A percentile compares a stretch with the other conserved stretches of the same genome.
These are phyloP conservation scores for Backusella tarrabulga DNA, from an alignment of 192 early-diverging fungal species.

Conservation along the genomic window DNA sequence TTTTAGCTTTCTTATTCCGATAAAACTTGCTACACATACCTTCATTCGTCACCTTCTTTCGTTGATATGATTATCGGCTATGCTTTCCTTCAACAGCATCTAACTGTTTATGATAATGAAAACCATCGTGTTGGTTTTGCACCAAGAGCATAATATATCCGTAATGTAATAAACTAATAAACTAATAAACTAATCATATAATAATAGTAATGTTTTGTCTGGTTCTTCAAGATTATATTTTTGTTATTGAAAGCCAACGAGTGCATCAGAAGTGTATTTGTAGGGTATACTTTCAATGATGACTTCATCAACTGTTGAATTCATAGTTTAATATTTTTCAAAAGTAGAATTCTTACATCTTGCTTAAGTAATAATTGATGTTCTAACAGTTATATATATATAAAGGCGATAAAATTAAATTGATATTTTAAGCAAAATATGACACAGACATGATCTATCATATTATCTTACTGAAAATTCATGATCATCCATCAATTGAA, in stretches of 20 bases:
- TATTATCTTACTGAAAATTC: background rate
- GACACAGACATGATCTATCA: background rate
- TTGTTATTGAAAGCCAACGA: background rate
- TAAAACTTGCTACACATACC: slow-evolving; percentile 27
- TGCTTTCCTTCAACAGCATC: slow-evolving; percentile 29
- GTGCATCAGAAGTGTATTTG: background rate
- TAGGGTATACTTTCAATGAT: background rate
- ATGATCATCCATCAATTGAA: background rate
- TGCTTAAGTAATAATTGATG: too few species aligned
- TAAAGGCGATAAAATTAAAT: background rate
- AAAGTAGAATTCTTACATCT: too few species aligned
- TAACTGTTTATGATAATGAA: slow-evolving; percentile 31
- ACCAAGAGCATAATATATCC: slow-evolving; percentile 8
- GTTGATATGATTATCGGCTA: slow-evolving; percentile 30
- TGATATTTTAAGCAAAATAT: background rate
- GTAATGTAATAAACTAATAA: background rate
- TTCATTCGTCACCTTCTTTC: slow-evolving; percentile 19
- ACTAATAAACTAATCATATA: background rate
- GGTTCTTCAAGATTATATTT: background rate
- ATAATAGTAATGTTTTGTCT: too few species aligned
- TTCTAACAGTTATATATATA: background rate
- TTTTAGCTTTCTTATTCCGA: slow-evolving; percentile 12
- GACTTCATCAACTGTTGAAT: too few species aligned
- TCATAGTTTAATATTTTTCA: too few species aligned
- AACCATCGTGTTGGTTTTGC: slow-evolving; percentile 26